A percentile compares a stretch with the other conserved stretches of the same genome.
These are phyloP conservation scores for Biscogniauxia mediterranea DNA, from an alignment of 2,329 filamentous ascomycete genomes.

Conservation along the genomic window DNA sequence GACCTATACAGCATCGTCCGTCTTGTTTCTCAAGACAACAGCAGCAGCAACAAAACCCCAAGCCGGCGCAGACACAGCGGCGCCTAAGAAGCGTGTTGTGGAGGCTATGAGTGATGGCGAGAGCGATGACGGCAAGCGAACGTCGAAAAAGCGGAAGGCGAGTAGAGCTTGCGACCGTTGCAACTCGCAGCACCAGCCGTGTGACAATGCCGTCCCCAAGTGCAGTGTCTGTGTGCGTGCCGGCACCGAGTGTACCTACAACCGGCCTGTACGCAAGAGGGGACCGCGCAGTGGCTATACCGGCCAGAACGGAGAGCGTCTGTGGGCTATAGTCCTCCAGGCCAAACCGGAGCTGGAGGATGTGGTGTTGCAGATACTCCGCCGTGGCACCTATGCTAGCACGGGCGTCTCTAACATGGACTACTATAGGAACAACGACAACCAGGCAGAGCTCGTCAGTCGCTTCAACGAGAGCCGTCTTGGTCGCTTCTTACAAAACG, in stretches of 20 bases:
- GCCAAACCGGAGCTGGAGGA: slow-evolving; percentile 33
- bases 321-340: slow-evolving; percentile 34
- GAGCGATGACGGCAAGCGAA: slow-evolving; percentile 32
- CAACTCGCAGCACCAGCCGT: slow-evolving; percentile 47
- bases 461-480: slow-evolving; percentile 33
- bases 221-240: slow-evolving; percentile 43
- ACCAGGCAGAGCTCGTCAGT: slow-evolving; percentile 33
- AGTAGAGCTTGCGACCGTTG: slow-evolving; percentile 43
- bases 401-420: slow-evolving; percentile 32
- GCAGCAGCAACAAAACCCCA: background rate
- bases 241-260: slow-evolving; percentile 35
- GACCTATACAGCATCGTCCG: too few relatives aligned
- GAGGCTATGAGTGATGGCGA: slow-evolving; percentile 36
- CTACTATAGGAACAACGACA: slow-evolving; percentile 34
- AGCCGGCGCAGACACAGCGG: slow-evolving; percentile 18
- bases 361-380: slow-evolving; percentile 30
- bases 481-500: slow-evolving; percentile 31
- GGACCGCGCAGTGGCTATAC: slow-evolving; percentile 36
- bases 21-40: background rate
- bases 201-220: slow-evolving; percentile 46
- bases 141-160: slow-evolving; percentile 36
- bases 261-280: slow-evolving; percentile 34
- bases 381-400: slow-evolving; percentile 28
- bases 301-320: slow-evolving; percentile 34
- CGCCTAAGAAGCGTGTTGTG: slow-evolving; percentile 19